Base-by-base conservation (phyloP, 257 asterid genomes). In the Ajuga chamaepitys region DNA sequence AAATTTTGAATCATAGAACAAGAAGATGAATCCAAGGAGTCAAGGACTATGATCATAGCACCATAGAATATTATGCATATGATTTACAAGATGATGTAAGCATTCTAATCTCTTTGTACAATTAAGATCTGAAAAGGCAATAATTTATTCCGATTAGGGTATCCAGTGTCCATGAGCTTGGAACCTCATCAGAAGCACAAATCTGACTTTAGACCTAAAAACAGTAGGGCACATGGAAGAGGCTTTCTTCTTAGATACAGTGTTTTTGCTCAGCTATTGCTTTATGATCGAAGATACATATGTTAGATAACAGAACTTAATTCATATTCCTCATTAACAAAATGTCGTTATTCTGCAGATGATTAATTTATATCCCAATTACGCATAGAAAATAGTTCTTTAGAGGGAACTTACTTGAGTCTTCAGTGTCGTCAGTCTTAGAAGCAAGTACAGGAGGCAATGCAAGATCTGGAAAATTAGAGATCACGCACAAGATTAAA, bases 381-480 rank as follows among this genome's bases (percentile, higher is more conserved):
- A 52, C 16, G 58, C 18, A 12, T 14, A 9, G 5, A 46, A 8
- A 30, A 7, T 13, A 12, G 17, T 62, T 28, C 7, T 4, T 30
- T 26, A 60, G 60, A 69, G 40, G 53, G 28, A 68, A 58, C 86
- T 22, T 83, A 88, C 96, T 85, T 58, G 88, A 64, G 50, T 88
- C 95, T 64, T 86, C 96, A 55, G 82, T 41, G 47, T 88, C 95
- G 55, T 86, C 95, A 1, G 82, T 78, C 70, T 87, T 76, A 32
- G 95, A 74, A 70, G 66, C 82, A 64, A 81, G 75, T 24, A 83
- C 76, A 10, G 89, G 86, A 3, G 96, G 91, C 56, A 86, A 72
- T 10, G 81, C 81, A 68, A 84, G 96, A 77, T 85, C 96, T 88
- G 83, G 37, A 16, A 53, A 50, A 57, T 26, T n/a, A 26, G 45